These are phyloP conservation scores for Osmanthus fragrans DNA, from an alignment of 257 asterid genomes.

Conservation along the genomic window DNA sequence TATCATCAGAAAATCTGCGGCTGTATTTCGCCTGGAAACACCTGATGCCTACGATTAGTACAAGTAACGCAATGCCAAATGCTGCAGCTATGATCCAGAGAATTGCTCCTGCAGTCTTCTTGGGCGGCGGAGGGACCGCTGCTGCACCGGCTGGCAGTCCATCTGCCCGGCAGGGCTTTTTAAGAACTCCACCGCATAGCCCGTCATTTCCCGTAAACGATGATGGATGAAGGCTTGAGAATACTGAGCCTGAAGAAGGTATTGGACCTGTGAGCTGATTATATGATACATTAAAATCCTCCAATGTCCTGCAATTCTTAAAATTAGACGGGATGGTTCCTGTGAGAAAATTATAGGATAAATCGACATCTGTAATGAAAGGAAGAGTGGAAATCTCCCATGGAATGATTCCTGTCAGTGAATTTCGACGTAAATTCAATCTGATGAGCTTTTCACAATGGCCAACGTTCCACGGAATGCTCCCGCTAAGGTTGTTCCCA, in stretches of 20 bases:
- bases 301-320: conserved; percentile 70
- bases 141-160: conserved; percentile 27
- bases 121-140: conserved; percentile 44
- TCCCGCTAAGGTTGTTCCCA: conserved; percentile 70
- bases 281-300: conserved; percentile 79
- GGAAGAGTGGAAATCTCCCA: conserved; percentile 90
- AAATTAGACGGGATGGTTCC: conserved; percentile 81
- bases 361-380: conserved; percentile 68
- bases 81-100: conserved; percentile 87
- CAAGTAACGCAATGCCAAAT: conserved; percentile 64
- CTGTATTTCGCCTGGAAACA: conserved; percentile 60
- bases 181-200: conserved; percentile 62
- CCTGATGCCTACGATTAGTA: conserved; percentile 55
- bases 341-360: conserved; percentile 67
- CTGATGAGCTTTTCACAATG: conserved; percentile 73
- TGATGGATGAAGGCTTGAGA: conserved; percentile 66
- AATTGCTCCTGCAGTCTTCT: conserved; percentile 63
- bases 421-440: conserved; percentile 57
- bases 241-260: conserved; percentile 63
- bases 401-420: conserved; percentile 79
- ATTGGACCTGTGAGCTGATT: conserved; percentile 90
- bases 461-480: conserved; percentile 80
- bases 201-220: conserved; percentile 80
- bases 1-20: conserved; percentile 33
- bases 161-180: conserved; percentile 51